phyloP scores from a whole-genome alignment of 148 eudicot species.

The Persicaria tinctoria region DNA sequence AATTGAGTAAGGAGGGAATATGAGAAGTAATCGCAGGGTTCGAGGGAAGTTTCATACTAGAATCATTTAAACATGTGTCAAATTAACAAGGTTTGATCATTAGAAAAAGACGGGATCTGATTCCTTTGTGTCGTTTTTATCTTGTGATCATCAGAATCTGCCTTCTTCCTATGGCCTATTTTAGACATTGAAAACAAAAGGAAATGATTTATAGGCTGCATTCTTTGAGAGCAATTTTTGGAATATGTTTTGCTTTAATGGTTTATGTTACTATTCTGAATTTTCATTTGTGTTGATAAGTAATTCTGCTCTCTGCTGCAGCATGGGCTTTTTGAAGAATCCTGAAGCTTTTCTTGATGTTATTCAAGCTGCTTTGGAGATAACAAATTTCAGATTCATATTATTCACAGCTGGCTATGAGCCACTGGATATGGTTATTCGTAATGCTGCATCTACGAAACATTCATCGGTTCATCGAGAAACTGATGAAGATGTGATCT shows the following conservation, averaged over 20 bases:
- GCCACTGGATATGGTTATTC: conserved; percentile 54
- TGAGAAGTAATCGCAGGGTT: too few relatives aligned
- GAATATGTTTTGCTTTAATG: neutral
- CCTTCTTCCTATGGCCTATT: neutral
- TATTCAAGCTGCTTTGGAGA: conserved; percentile 39
- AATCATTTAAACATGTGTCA: neutral
- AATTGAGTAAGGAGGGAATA: too few relatives aligned
- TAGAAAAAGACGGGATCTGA: neutral
- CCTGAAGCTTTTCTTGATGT: conserved; percentile 56
- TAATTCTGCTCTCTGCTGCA: conserved; percentile 16
- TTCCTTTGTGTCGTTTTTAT: neutral
- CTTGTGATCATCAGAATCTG: neutral
- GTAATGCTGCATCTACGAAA: conserved; percentile 20
- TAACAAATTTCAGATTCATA: conserved; percentile 48
- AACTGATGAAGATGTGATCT: conserved; percentile 34
- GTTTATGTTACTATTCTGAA: too few relatives aligned
- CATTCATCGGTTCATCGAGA: neutral
- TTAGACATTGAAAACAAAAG: neutral
- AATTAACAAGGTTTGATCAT: neutral
- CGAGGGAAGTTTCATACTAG: neutral
- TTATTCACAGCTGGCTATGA: conserved; percentile 73
- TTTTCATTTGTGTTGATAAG: neutral
- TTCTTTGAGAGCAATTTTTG: conserved; percentile 1
- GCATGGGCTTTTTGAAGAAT: conserved; percentile 78
- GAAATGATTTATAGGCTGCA: neutral